These are phyloP conservation scores for Aspergillus cavernicola DNA, from an alignment of 495 filamentous ascomycete genomes.

Conservation along the genomic window DNA sequence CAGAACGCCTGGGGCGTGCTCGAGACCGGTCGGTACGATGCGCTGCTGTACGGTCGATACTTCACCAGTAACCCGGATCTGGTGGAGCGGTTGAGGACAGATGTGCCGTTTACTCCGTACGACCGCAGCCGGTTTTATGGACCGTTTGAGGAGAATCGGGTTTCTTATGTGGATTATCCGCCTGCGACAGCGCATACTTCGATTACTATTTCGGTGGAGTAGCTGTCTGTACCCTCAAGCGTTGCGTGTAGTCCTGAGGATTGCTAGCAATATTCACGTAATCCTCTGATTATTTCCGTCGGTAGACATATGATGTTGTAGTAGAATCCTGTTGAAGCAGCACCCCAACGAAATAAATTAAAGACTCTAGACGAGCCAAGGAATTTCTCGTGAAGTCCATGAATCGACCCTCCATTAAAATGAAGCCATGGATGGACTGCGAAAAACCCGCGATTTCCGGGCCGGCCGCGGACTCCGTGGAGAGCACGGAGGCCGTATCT, in stretches of 20 bases:
- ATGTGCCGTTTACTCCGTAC: conserved; percentile 15
- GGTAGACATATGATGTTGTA: no score
- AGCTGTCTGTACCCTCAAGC: not conserved
- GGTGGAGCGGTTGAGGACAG: conserved; percentile 17
- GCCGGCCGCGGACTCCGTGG: conserved; percentile 20
- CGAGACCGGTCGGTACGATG: conserved; percentile 41
- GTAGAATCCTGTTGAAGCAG: no score
- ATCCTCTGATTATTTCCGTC: no score
- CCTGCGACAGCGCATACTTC: conserved; percentile 7
- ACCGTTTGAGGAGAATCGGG: conserved; percentile 33
- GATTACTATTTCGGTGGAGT: not conserved
- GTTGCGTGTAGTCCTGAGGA: no score
- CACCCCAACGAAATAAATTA: no score
- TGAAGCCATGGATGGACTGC: not conserved
- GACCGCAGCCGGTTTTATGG: conserved; percentile 23
- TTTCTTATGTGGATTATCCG: conserved; percentile 32
- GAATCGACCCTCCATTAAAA: no score
- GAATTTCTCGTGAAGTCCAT: no score
- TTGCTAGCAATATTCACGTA: no score
- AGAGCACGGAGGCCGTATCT: conserved; percentile 3
- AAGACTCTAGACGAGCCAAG: no score
- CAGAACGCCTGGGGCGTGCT: conserved; percentile 43
- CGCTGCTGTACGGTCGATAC: conserved; percentile 20
- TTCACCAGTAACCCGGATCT: conserved; percentile 27
- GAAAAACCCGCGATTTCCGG: conserved; percentile 1